Percentiles rank a stretch among this genome's conserved stretches.
Evolutionary conservation across 192 early-diverging fungal genomes (phyloP).

Genomic region (Podila epigama): DNA sequence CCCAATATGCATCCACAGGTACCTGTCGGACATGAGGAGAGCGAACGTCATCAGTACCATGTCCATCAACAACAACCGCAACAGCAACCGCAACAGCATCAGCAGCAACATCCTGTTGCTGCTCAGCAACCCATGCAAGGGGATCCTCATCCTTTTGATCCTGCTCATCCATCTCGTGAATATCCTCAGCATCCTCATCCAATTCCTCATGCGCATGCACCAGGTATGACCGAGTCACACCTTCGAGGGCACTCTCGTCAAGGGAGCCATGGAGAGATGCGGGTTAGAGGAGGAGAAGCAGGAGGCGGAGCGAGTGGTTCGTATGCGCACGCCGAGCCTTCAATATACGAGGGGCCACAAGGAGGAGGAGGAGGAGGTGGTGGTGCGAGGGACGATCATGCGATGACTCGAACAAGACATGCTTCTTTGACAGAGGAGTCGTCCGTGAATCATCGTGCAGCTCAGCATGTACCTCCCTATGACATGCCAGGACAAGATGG

Average conservation of each 20-base stretch:
- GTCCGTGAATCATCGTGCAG: too few species aligned
- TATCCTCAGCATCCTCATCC: not conserved
- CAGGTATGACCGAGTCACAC: too few species aligned
- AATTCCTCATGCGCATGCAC: not conserved
- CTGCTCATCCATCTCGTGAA: not conserved
- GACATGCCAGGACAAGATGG: too few species aligned
- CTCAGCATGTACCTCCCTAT: too few species aligned
- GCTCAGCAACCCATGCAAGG: not conserved
- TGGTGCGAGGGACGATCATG: too few species aligned
- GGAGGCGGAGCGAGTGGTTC: too few species aligned
- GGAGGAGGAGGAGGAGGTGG: too few species aligned
- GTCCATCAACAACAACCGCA: too few species aligned
- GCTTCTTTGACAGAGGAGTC: too few species aligned
- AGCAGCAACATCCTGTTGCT: not conserved
- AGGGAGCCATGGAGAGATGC: not conserved
- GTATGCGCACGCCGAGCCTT: too few species aligned
- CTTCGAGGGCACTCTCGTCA: not conserved
- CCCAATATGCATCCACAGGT: not conserved
- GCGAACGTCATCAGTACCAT: not conserved
- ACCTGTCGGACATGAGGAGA: not conserved
- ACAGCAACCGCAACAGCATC: not conserved
- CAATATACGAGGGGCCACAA: too few species aligned
- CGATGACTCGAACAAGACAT: too few species aligned
- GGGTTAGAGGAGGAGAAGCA: not conserved
- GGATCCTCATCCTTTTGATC: conserved; percentile 5